These are phyloP conservation scores for Colletotrichum navitas DNA, from an alignment of 2,329 filamentous ascomycete genomes.

Conservation along the genomic window DNA sequence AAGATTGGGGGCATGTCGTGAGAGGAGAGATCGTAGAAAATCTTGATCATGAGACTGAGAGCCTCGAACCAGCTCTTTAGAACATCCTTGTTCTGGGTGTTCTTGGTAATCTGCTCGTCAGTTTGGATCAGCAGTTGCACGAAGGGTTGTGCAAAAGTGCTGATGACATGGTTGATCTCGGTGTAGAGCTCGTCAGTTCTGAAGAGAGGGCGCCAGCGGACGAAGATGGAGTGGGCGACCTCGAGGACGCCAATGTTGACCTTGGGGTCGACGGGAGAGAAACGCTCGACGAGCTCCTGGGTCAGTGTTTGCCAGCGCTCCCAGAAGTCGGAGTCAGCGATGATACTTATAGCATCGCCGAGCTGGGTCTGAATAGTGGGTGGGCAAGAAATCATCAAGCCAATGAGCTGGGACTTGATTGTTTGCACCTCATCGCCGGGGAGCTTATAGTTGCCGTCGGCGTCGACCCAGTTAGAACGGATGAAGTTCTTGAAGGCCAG, in stretches of 20 bases:
- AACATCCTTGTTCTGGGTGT: conserved; percentile 79
- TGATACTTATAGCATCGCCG: conserved; percentile 95
- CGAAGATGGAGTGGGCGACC: conserved; percentile 98
- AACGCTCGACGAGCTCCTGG: conserved; percentile 87
- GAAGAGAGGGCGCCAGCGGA: conserved; percentile 94
- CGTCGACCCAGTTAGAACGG: conserved; percentile 92
- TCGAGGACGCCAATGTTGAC: conserved; percentile 95
- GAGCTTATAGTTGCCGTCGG: conserved; percentile 94
- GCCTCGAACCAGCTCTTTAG: conserved; percentile 86
- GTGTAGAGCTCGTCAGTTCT: conserved; percentile 91
- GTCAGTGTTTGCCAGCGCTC: conserved; percentile 96
- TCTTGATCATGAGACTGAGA: conserved; percentile 88
- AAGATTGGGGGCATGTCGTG: conserved; percentile 96
- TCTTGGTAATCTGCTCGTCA: conserved; percentile 79
- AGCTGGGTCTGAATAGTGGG: conserved; percentile 90
- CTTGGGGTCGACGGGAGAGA: conserved; percentile 84
- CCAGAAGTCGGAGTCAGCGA: conserved; percentile 98
- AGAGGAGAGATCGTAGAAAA: conserved; percentile 96
- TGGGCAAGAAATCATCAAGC: conserved; percentile 94
- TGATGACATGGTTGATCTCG: conserved; percentile 96
- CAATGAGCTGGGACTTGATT: conserved; percentile 96
- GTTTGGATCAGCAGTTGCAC: conserved; percentile 81
- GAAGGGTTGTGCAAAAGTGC: conserved; percentile 86
- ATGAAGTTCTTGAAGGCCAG: conserved; percentile 99
- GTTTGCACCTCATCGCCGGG: conserved; percentile 83